A percentile compares a stretch with the other conserved stretches of the same genome.
Evolutionary conservation across 2,329 filamentous ascomycete genomes (phyloP).

Genomic region (Penicillium sp.): DNA sequence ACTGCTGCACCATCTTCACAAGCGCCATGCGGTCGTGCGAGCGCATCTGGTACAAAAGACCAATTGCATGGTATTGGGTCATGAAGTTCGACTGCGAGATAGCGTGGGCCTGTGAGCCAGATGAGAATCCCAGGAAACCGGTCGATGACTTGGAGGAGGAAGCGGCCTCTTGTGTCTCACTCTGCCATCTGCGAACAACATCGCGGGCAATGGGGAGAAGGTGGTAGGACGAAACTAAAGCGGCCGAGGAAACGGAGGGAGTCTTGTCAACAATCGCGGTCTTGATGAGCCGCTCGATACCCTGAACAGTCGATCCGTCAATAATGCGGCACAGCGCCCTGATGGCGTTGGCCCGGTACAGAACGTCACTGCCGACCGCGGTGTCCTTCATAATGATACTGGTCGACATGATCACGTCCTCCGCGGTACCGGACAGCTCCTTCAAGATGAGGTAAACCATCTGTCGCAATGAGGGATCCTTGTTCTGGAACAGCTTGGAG

Average conservation of each 20-base stretch:
- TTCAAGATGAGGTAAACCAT: constrained; percentile 99
- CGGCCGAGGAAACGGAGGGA: constrained; percentile 92
- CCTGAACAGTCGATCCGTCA: constrained; percentile 92
- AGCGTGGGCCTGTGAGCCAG: constrained; percentile 68
- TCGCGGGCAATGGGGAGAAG: constrained; percentile 93
- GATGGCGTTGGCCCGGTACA: constrained; percentile 95
- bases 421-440: constrained; percentile 89
- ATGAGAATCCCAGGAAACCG: constrained; percentile 90
- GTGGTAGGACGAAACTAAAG: constrained; percentile 94
- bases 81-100: constrained; percentile 85
- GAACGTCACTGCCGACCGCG: constrained; percentile 86
- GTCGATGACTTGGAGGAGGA: constrained; percentile 83
- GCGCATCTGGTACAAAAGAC: constrained; percentile 95
- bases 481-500: constrained; percentile 99
- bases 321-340: constrained; percentile 94
- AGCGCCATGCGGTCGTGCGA: constrained; percentile 96
- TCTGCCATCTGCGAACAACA: constrained; percentile 96
- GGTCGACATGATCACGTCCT: constrained; percentile 99
- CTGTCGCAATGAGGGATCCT: constrained; percentile 94
- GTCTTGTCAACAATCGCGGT: constrained; percentile 99
- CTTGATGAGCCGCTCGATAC: constrained; percentile 97
- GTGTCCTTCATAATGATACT: constrained; percentile 99
- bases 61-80: constrained; percentile 98
- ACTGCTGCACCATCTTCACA: constrained; percentile 99
- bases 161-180: constrained; percentile 95